phyloP scores from a whole-genome alignment of 2,329 filamentous ascomycete species.

The Acrodontium crateriforme region DNA sequence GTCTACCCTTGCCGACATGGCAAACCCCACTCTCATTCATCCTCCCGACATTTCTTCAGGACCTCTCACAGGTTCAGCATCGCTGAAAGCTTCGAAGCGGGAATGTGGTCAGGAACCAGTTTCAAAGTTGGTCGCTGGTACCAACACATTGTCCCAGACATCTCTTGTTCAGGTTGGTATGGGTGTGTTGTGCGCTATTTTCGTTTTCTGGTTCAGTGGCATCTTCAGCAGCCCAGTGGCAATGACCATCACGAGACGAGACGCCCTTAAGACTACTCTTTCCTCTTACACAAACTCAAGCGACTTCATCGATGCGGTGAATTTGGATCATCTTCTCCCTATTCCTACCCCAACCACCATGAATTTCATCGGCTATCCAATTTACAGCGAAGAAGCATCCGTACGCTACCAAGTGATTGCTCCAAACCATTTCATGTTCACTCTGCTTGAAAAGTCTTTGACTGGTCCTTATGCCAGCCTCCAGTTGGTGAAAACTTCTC shows the following conservation, averaged over 20 bases:
- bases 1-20: slow-evolving; percentile 10
- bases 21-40: background rate
- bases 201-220: background rate
- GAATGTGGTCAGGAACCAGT: background rate
- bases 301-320: slow-evolving; percentile 9
- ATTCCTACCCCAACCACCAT: slow-evolving; percentile 3
- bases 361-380: slow-evolving; percentile 4
- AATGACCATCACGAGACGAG: slow-evolving; percentile 4
- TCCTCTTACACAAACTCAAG: slow-evolving; percentile 6
- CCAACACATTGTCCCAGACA: background rate
- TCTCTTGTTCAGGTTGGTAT: background rate
- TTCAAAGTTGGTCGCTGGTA: background rate
- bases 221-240: background rate
- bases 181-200: background rate
- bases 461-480: slow-evolving; percentile 2
- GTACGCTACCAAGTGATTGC: slow-evolving; percentile 7
- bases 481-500: background rate
- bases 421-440: slow-evolving; percentile 17
- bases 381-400: slow-evolving; percentile 3
- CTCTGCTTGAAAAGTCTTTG: slow-evolving; percentile 8
- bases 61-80: background rate
- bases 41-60: slow-evolving; percentile 1
- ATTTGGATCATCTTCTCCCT: slow-evolving; percentile 17
- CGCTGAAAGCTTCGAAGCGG: background rate
- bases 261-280: slow-evolving; percentile 10